Evolutionary conservation across 176 grass and related monocot genomes (phyloP).

Genomic region (Cenchrus purpureus): DNA sequence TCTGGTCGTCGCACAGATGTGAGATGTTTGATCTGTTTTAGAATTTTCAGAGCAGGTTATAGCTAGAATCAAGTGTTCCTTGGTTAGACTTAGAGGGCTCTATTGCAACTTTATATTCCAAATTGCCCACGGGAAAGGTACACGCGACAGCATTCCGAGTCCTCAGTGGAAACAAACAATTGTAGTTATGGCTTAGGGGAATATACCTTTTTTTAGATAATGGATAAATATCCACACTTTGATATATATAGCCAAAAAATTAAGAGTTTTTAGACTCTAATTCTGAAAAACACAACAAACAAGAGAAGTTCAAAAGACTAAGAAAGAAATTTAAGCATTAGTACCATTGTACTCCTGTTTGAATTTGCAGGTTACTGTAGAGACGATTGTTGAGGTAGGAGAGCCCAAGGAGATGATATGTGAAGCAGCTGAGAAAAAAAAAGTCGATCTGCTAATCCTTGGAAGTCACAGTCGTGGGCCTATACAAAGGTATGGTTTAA

Average conservation of each 20-base stretch:
- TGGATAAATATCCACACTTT: too few species aligned
- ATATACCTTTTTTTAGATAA: too few species aligned
- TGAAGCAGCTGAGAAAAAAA: constrained; percentile 53
- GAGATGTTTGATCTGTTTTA: neutral
- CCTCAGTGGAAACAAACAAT: neutral
- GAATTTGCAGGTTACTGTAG: constrained; percentile 49
- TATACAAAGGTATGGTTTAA: constrained; percentile 55
- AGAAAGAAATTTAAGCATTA: too few species aligned
- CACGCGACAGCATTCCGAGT: neutral
- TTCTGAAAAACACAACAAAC: too few species aligned
- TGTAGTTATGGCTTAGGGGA: neutral
- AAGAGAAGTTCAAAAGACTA: too few species aligned
- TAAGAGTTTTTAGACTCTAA: too few species aligned
- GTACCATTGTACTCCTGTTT: neutral
- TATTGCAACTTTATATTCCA: neutral
- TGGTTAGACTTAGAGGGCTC: neutral
- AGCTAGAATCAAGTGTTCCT: too few species aligned
- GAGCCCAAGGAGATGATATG: constrained; percentile 81
- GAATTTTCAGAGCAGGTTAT: neutral
- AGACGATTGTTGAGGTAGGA: constrained; percentile 60
- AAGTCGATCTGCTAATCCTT: constrained; percentile 67
- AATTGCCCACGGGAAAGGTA: neutral
- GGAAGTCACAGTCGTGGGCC: constrained; percentile 70
- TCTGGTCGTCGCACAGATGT: neutral
- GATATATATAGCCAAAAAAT: too few species aligned